A percentile compares a stretch with the other conserved stretches of the same genome.
Evolutionary conservation across 495 filamentous ascomycete species (phyloP).

Genomic region (Peziza echinospora): DNA sequence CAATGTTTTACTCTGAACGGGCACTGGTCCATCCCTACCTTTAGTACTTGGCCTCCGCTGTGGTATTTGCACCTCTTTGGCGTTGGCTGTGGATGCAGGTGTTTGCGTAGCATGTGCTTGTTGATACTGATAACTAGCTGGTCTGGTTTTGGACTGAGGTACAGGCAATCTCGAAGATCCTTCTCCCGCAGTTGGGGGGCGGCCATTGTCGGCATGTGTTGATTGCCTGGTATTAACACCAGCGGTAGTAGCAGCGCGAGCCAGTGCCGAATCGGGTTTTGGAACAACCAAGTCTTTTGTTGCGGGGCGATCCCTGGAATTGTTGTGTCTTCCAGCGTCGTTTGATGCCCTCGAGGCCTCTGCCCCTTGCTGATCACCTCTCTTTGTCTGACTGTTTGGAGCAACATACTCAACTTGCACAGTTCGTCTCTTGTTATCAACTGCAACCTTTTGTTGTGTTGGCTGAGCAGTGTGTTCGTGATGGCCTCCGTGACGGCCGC

Average conservation of each 20-base stretch:
- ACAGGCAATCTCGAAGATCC: slow-evolving; percentile 24
- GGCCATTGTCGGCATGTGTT: slow-evolving; percentile 14
- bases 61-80: neutral
- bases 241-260: slow-evolving; percentile 19
- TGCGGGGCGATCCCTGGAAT: neutral
- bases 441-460: slow-evolving; percentile 38
- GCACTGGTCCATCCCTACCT: slow-evolving; percentile 24
- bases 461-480: slow-evolving; percentile 44
- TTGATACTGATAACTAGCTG: slow-evolving; percentile 27
- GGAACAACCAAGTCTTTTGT: neutral
- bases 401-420: slow-evolving; percentile 97
- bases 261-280: slow-evolving; percentile 1
- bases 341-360: neutral
- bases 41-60: neutral
- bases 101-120: slow-evolving; percentile 27
- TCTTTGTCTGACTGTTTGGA: slow-evolving; percentile 56
- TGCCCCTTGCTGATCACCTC: slow-evolving; percentile 30
- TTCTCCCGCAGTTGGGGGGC: slow-evolving; percentile 26
- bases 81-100: slow-evolving; percentile 21
- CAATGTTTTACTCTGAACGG: slow-evolving; percentile 19
- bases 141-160: slow-evolving; percentile 26
- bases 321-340: neutral
- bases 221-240: slow-evolving; percentile 9
- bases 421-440: slow-evolving; percentile 78
- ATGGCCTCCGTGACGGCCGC: slow-evolving; percentile 35